Conservation (phyloP, 305 asterid species). For the Rubia balearica region DNA sequence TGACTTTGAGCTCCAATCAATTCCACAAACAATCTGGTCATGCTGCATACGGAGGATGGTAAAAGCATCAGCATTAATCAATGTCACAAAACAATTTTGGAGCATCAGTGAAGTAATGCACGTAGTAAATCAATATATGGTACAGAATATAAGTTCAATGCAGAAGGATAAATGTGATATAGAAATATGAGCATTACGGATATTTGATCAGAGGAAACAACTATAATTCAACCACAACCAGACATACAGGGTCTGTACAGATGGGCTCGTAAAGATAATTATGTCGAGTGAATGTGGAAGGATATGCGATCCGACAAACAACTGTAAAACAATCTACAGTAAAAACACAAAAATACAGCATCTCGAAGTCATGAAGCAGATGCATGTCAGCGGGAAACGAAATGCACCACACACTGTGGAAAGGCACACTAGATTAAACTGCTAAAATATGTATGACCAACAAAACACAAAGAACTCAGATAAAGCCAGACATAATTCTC, state of each 20-base stretch:
- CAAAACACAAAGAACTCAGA: not conserved
- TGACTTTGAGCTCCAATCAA: constrained; percentile 81
- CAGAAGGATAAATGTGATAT: not conserved
- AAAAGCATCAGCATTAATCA: constrained; percentile 5
- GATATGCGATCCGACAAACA: not conserved
- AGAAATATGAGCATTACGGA: not conserved
- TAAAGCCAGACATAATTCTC: not conserved
- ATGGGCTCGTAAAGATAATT: not conserved
- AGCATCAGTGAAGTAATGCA: not conserved
- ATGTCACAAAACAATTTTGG: not conserved
- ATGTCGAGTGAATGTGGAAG: not conserved
- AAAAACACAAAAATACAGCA: too few relatives aligned
- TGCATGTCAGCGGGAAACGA: not conserved
- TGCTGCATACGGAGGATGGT: constrained; percentile 51
- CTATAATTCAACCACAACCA: not conserved
- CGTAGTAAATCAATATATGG: not conserved
- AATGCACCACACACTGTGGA: not conserved
- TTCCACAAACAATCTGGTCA: constrained; percentile 95
- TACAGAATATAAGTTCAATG: not conserved
- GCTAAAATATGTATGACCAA: not conserved
- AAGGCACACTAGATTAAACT: not conserved
- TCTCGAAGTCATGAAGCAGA: not conserved
- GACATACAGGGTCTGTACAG: not conserved
- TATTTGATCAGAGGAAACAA: not conserved
- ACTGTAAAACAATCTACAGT: not conserved